A percentile compares a stretch with the other conserved stretches of the same genome.
Conservation (phyloP, 352 stramenopile genomes). For the Peronospora farinosa region DNA sequence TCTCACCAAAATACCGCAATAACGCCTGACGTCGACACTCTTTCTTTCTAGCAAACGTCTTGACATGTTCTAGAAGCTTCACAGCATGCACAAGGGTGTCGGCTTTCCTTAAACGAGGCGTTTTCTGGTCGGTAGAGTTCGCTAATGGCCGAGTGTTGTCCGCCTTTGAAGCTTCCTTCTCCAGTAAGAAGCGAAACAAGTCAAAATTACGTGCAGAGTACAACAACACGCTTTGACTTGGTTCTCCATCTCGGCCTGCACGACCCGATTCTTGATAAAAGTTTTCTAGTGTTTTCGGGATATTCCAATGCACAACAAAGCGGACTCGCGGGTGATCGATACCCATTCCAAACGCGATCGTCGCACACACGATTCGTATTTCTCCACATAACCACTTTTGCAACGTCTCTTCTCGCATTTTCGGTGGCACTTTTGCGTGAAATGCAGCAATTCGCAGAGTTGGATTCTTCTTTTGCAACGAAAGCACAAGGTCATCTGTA, state of each 20-base stretch:
- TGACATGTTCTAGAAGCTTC: conserved; percentile 33
- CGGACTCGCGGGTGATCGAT: conserved; percentile 89
- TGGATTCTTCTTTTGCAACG: conserved; percentile 24
- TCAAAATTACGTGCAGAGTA: conserved; percentile 57
- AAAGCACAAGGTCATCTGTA: conserved; percentile 38
- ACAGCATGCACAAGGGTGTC: conserved; percentile 22
- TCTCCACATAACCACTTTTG: conserved; percentile 41
- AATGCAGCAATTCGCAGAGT: conserved; percentile 37
- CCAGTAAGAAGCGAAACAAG: conserved; percentile 40
- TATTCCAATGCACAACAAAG: conserved; percentile 87
- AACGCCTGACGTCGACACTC: conserved; percentile 48
- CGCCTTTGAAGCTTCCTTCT: conserved; percentile 23
- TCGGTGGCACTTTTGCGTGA: conserved; percentile 42
- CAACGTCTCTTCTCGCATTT: conserved; percentile 36
- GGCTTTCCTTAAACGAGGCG: conserved; percentile 4
- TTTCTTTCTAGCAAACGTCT: conserved; percentile 40
- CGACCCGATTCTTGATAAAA: conserved; percentile 96
- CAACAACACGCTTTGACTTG: conserved; percentile 80
- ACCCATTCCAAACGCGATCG: conserved; percentile 90
- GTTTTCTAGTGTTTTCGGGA: conserved; percentile 88
- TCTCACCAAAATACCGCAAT: conserved; percentile 51
- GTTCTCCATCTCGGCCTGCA: conserved; percentile 89
- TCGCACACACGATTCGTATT: conserved; percentile 84
- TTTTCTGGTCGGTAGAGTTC: conserved; percentile 2
- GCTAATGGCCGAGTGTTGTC: background rate